Base-by-base conservation (phyloP, 805 yeast species). In the Starmerella potacharoeniae region DNA sequence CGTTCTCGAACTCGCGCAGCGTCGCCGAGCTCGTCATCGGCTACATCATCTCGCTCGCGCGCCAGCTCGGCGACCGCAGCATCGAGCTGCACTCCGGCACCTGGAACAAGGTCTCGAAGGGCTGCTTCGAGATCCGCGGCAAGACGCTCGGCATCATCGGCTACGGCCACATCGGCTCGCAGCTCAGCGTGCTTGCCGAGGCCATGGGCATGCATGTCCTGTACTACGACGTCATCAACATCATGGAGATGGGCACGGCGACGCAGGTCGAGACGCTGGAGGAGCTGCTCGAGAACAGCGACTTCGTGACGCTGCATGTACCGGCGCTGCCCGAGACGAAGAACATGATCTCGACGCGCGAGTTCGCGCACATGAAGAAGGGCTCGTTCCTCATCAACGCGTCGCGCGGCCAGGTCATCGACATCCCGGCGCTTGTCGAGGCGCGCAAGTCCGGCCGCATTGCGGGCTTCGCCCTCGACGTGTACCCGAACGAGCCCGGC, bases 51-150 rank as follows among this genome's bases (percentile, higher is more conserved):
- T 76, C 93, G 48, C 77, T 93, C 66, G 95, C 98, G 33, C 84
- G 98, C 76, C 98, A 93, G 75, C 73, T 91, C 59, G 96, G 97
- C 67, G 98, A 93, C 72, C 83, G 98, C 74, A 87, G 96, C 37
- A 84, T 84, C 62, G 98, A 93, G 76, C 70, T 93, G 76, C 98
- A 91, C 76, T 80, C 91, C 54, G 97, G 97, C 62, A 83, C 91
- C 59, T 93, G 98, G 98, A 93, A 93, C 77, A 93, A 93, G 76
- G 97, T 91, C 64, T 77, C 86, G 66, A 78, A 87, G 62, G 89
- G 80, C 72, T 93, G 98, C 75, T 93, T 97, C 97, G 98, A 93
- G 75, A 90, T 93, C 64, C 86, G 98, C 75, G 98, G 98, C 63
- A 93, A 93, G 73, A 91, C 98, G 49, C 77, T 93, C 65, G 98